Evolutionary conservation across 140 eudicot genomes (phyloP).

Genomic region (Bidens hawaiensis): DNA sequence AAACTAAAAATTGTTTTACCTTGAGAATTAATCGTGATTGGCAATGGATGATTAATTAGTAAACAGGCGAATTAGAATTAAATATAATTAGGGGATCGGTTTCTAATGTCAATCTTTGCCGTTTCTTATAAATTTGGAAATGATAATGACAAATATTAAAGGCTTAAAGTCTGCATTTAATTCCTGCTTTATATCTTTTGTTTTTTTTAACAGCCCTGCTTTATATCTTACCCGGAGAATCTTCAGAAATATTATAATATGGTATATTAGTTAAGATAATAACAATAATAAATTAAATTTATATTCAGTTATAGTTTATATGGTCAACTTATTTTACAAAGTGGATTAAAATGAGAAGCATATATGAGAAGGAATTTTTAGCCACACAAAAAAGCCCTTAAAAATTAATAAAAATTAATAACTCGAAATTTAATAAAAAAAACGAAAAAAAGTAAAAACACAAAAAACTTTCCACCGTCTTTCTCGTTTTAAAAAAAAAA

Average conservation of each 20-base stretch:
- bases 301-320: not conserved
- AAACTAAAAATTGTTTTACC: slow-evolving; percentile 1
- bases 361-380: too few relatives aligned
- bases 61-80: too few relatives aligned
- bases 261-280: not conserved
- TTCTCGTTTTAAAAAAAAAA: too few relatives aligned
- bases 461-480: too few relatives aligned
- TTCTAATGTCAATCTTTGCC: not conserved
- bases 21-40: not conserved
- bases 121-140: not conserved
- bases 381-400: too few relatives aligned
- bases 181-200: not conserved
- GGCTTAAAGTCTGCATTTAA: not conserved
- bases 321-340: too few relatives aligned
- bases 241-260: not conserved
- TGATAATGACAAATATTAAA: not conserved
- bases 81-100: not conserved
- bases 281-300: not conserved
- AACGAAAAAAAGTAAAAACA: too few relatives aligned
- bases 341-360: too few relatives aligned
- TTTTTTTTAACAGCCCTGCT: not conserved
- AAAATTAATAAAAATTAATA: too few relatives aligned
- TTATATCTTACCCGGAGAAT: not conserved
- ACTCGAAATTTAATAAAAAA: too few relatives aligned
- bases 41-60: not conserved